Evolutionary conservation across 306 rosid species (phyloP).

Genomic region (Inga oerstediana): DNA sequence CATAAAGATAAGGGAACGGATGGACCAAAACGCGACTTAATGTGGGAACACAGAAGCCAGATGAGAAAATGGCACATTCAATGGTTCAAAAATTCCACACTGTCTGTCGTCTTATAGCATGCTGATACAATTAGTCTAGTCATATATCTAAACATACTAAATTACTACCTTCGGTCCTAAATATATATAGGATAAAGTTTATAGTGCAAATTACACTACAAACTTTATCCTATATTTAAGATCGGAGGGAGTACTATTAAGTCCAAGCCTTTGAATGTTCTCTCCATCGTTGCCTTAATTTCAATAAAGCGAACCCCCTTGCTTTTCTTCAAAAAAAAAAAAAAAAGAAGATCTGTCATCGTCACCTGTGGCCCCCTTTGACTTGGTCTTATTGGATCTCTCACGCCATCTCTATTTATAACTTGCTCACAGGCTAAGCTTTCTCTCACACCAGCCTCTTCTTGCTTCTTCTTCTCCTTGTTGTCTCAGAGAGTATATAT

Average conservation of each 20-base stretch:
- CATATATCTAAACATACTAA: neutral
- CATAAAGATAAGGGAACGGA: slow-evolving; percentile 39
- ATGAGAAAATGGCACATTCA: slow-evolving; percentile 45
- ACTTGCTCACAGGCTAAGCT: slow-evolving; percentile 16
- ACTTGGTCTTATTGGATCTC: slow-evolving; percentile 5
- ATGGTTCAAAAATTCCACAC: slow-evolving; percentile 48
- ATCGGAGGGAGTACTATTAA: neutral
- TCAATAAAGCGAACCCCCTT: neutral
- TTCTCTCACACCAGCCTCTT: neutral
- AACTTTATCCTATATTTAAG: too few relatives aligned
- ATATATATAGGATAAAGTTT: too few relatives aligned
- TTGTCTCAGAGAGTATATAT: neutral
- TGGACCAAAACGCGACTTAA: slow-evolving; percentile 35
- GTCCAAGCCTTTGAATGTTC: slow-evolving; percentile 23
- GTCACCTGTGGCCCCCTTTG: slow-evolving; percentile 37
- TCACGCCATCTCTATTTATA: slow-evolving; percentile 31
- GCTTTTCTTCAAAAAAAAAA: neutral
- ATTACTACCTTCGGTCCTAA: too few relatives aligned
- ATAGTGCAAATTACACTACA: too few relatives aligned
- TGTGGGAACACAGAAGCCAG: slow-evolving; percentile 37
- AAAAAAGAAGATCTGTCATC: slow-evolving; percentile 3
- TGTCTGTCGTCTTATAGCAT: neutral
- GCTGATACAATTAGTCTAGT: neutral
- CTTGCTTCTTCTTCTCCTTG: neutral
- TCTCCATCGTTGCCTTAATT: neutral